Evolutionary conservation across 176 grass and related monocot genomes (phyloP).

Genomic region (Saccharum officinarum): DNA sequence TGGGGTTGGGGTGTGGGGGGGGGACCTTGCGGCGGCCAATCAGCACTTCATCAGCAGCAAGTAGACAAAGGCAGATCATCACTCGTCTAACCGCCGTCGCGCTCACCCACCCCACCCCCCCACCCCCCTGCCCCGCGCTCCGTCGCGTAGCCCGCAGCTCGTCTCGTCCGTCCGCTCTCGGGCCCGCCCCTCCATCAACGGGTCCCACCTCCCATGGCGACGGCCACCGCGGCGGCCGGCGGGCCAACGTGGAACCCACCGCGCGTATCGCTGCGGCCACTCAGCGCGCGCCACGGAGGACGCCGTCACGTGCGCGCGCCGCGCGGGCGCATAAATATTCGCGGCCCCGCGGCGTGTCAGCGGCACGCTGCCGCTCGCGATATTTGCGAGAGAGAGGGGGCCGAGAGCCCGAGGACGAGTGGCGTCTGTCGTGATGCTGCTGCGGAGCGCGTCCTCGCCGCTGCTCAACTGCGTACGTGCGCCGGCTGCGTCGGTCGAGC

Average conservation of each 20-base stretch:
- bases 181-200: background rate
- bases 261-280: background rate
- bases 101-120: background rate
- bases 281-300: background rate
- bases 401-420: background rate
- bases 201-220: background rate
- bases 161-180: conserved; percentile 37
- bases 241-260: background rate
- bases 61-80: background rate
- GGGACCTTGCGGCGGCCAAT: too few species aligned
- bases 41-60: too few species aligned
- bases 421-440: conserved; percentile 19
- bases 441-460: conserved; percentile 54
- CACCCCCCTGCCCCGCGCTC: background rate
- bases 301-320: conserved; percentile 5
- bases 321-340: background rate
- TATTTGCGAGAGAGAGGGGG: background rate
- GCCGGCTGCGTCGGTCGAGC: background rate
- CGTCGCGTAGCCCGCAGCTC: conserved; percentile 23
- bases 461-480: conserved; percentile 40
- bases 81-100: background rate
- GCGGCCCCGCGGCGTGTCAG: conserved; percentile 11
- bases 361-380: background rate
- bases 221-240: background rate
- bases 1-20: too few species aligned